phyloP scores from a whole-genome alignment of 805 yeast genomes.

The Wickerhamiella siamensis region DNA sequence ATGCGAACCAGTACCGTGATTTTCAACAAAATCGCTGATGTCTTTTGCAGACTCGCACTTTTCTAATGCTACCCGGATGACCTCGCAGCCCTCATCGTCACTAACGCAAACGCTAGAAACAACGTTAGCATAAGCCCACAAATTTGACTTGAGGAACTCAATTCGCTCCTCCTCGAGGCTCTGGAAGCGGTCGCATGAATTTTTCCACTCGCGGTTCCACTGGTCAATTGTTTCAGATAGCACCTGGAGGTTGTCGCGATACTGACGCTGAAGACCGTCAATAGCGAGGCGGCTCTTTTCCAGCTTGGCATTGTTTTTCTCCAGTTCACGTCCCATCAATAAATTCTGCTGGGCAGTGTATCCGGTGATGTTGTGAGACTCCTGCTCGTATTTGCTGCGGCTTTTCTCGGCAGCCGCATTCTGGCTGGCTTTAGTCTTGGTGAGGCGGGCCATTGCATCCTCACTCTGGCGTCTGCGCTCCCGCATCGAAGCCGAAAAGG shows the following conservation, averaged over 20 bases:
- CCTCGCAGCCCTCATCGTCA: conserved; percentile 65
- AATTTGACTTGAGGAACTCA: conserved; percentile 49
- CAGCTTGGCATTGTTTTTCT: conserved; percentile 42
- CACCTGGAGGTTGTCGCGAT: conserved; percentile 38
- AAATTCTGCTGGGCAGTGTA: conserved; percentile 48
- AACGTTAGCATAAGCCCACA: conserved; percentile 68
- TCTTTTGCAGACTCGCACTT: conserved; percentile 51
- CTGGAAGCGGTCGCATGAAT: conserved; percentile 48
- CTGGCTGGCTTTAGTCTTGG: conserved; percentile 31
- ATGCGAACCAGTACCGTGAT: conserved; percentile 50
- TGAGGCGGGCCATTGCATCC: conserved; percentile 39
- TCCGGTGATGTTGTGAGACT: conserved; percentile 44
- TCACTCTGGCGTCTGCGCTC: conserved; percentile 45
- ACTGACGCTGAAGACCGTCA: conserved; percentile 36
- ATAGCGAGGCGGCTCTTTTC: conserved; percentile 33
- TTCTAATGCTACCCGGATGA: conserved; percentile 51
- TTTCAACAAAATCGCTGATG: conserved; percentile 36
- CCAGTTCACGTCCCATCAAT: conserved; percentile 61
- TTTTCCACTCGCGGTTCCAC: conserved; percentile 63
- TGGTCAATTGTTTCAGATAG: conserved; percentile 43
- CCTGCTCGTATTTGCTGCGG: conserved; percentile 38
- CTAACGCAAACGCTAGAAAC: conserved; percentile 64
- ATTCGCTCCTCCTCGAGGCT: conserved; percentile 58
- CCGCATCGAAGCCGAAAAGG: conserved; percentile 37
- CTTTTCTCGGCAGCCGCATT: conserved; percentile 24